Evolutionary conservation across 2,329 filamentous ascomycete genomes (phyloP).

Genomic region (Cephalotrichum gorgonifer): DNA sequence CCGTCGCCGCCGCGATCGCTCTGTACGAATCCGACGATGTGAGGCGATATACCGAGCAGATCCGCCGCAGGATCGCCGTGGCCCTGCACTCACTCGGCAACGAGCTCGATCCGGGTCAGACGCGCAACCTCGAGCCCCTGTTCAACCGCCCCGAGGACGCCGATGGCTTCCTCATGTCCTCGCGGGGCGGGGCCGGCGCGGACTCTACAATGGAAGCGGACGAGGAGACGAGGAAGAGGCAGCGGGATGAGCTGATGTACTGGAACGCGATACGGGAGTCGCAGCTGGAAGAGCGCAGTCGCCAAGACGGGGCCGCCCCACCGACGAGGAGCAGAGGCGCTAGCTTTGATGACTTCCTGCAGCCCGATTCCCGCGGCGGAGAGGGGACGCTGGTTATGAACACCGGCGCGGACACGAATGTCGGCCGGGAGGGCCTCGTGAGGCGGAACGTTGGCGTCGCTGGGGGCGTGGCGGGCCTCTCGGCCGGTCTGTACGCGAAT

Average conservation of each 20-base stretch:
- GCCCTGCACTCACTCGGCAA: conserved; percentile 51
- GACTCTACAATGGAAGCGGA: conserved; percentile 48
- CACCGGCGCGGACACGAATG: conserved; percentile 35
- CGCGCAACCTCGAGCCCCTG: conserved; percentile 33
- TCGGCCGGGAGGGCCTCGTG: conserved; percentile 24
- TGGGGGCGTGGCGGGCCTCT: not conserved
- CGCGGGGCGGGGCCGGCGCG: conserved; percentile 25
- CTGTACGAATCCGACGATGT: conserved; percentile 56
- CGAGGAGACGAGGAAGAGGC: conserved; percentile 48
- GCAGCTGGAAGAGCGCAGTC: conserved; percentile 24
- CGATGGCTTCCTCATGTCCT: conserved; percentile 48
- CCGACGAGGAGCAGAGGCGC: conserved; percentile 18
- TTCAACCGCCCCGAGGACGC: conserved; percentile 59
- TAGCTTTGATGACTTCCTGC: conserved; percentile 51
- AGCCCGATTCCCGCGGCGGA: conserved; percentile 38
- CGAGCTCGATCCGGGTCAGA: conserved; percentile 35
- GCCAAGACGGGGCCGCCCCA: conserved; percentile 7
- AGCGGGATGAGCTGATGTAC: conserved; percentile 55
- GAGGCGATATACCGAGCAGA: conserved; percentile 49
- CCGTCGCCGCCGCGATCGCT: conserved; percentile 46
- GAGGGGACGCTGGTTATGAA: conserved; percentile 48
- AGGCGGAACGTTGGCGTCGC: not conserved
- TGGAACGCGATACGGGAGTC: conserved; percentile 49
- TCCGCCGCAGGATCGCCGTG: conserved; percentile 50
- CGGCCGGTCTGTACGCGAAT: conserved; percentile 34